These are phyloP conservation scores for Vitis rotundifolia DNA, from an alignment of 164 flowering plant species.

Conservation along the genomic window DNA sequence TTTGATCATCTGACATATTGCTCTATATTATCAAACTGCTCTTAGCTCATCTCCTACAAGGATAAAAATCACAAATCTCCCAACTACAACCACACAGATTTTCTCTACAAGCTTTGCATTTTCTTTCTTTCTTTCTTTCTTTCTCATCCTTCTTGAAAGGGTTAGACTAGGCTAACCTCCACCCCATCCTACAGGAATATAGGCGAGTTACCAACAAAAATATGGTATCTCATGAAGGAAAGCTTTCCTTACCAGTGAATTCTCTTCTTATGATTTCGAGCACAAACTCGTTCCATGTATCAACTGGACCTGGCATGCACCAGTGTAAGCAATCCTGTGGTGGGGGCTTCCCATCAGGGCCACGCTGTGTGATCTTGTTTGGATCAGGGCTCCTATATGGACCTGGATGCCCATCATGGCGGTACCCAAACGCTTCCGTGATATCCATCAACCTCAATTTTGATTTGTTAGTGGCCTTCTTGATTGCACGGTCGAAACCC, in stretches of 20 bases:
- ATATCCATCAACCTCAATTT: slow-evolving; percentile 82
- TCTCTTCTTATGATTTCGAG: slow-evolving; percentile 75
- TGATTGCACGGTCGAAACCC: slow-evolving; percentile 62
- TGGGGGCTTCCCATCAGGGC: slow-evolving; percentile 86
- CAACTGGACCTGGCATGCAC: slow-evolving; percentile 99
- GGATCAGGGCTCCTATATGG: slow-evolving; percentile 89
- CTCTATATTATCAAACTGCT: too few species aligned
- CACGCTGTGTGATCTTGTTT: slow-evolving; percentile 77
- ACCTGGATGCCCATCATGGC: slow-evolving; percentile 96
- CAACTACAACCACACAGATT: not conserved
- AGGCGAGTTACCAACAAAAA: not conserved
- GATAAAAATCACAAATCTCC: not conserved
- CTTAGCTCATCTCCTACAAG: too few species aligned
- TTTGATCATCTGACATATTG: too few species aligned
- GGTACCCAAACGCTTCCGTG: slow-evolving; percentile 66
- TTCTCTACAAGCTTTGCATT: slow-evolving; percentile 2
- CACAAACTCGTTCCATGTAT: slow-evolving; percentile 94
- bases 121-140: too few species aligned
- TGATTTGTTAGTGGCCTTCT: slow-evolving; percentile 52
- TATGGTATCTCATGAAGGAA: slow-evolving; percentile 20
- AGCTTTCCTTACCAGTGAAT: slow-evolving; percentile 28
- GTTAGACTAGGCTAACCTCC: not conserved
- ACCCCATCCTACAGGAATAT: not conserved
- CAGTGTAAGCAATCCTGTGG: slow-evolving; percentile 99
- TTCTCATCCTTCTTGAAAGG: not conserved